phyloP scores from a whole-genome alignment of 306 rosid species.

The Morella rubra region DNA sequence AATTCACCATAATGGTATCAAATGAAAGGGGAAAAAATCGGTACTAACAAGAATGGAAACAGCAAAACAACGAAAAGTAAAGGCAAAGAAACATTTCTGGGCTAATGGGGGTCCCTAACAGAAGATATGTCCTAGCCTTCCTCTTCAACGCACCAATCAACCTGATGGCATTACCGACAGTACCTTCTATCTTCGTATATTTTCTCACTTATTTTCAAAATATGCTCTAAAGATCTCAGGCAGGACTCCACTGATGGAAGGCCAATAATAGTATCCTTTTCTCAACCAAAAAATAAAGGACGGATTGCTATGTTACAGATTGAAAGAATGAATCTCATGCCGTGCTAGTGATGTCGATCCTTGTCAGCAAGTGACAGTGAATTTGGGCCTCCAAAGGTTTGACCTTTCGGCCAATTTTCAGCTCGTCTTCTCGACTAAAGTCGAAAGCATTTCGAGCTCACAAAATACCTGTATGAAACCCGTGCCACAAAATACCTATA shows the following conservation, averaged over 20 bases:
- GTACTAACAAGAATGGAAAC: conserved; percentile 57
- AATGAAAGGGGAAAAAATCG: conserved; percentile 46
- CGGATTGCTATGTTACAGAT: conserved; percentile 64
- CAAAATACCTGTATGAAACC: conserved; percentile 37
- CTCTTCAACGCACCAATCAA: conserved; percentile 56
- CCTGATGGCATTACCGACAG: conserved; percentile 42
- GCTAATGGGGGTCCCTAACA: conserved; percentile 58
- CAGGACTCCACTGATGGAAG: conserved; percentile 46
- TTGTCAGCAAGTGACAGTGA: conserved; percentile 43
- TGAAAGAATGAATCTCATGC: conserved; percentile 58
- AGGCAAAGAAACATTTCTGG: conserved; percentile 39
- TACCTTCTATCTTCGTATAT: conserved; percentile 40
- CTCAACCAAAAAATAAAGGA: conserved; percentile 62
- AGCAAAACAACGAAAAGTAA: conserved; percentile 41
- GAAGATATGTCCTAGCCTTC: conserved; percentile 51
- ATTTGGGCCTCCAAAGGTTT: conserved; percentile 39
- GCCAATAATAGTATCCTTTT: conserved; percentile 58
- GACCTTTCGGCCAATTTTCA: conserved; percentile 49
- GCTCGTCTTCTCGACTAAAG: conserved; percentile 42
- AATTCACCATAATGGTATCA: conserved; percentile 53
- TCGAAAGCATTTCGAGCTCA: too few relatives aligned
- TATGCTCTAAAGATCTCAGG: conserved; percentile 48
- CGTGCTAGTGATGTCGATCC: conserved; percentile 38
- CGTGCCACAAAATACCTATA: conserved; percentile 48
- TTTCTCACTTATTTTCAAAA: conserved; percentile 56